phyloP scores from a whole-genome alignment of 371 early-diverging fungal genomes.

The Fennellomyces sp. region DNA sequence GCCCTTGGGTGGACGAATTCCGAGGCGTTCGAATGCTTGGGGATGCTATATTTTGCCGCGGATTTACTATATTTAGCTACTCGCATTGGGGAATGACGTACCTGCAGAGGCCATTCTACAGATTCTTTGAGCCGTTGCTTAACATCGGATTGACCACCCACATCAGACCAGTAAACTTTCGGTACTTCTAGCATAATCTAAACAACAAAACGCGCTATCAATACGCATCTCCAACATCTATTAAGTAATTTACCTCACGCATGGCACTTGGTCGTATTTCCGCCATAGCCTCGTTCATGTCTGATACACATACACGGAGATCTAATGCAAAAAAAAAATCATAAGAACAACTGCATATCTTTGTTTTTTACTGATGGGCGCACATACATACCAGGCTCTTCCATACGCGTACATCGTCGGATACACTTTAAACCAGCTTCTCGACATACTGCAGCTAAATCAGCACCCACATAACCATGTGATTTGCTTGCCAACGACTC shows the following conservation, averaged over 20 bases:
- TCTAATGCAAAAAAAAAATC: constrained; percentile 4
- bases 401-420: constrained; percentile 45
- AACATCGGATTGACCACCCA: constrained; percentile 96
- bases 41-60: constrained; percentile 64
- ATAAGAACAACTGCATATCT: too few relatives aligned
- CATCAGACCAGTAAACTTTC: constrained; percentile 94
- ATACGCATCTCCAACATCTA: too few relatives aligned
- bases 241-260: constrained; percentile 79
- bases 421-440: constrained; percentile 92
- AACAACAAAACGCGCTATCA: neutral
- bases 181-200: constrained; percentile 91
- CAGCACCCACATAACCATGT: constrained; percentile 99
- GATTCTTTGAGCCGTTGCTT: constrained; percentile 97
- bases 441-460: constrained; percentile 84
- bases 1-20: constrained; percentile 95
- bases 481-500: constrained; percentile 64
- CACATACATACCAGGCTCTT: neutral
- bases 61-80: neutral
- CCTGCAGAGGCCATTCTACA: constrained; percentile 97
- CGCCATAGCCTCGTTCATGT: constrained; percentile 61
- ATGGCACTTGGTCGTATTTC: constrained; percentile 93
- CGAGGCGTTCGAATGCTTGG: constrained; percentile 84
- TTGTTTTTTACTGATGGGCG: neutral
- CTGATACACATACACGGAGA: constrained; percentile 34
- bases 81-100: too few relatives aligned